Base-by-base conservation (phyloP, 2,329 filamentous ascomycete genomes). In the Scedosporium dehoogii region DNA sequence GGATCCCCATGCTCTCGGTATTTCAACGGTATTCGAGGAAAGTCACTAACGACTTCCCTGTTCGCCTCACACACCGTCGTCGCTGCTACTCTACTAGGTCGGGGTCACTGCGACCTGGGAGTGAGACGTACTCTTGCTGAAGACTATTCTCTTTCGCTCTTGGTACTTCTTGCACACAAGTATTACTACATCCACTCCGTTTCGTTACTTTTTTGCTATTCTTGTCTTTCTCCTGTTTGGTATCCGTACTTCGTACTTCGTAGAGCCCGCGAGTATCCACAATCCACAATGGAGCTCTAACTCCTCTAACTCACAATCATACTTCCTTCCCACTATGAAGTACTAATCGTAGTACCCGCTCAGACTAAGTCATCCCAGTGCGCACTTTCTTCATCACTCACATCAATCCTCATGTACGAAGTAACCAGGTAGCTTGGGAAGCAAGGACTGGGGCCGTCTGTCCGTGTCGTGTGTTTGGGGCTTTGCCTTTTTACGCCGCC, bases 1-100 rank as follows among this genome's bases (percentile, higher is more conserved):
- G 51, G 51, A 55, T 55, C 51, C 51, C 51, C 51, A 55, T 55
- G 51, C 51, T 55, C 51, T 55, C 51, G 51, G 51, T 23, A 55
- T 55, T 48, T 55, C 51, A 55, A 55, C 51, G 23, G 51, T 55
- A 27, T 55, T 55, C 51, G 51, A 55, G 21, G 1, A 29, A 55
- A 48, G 33, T 38, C 33, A 38, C 33, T 38, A 38, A 6, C 33
- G 33, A 38, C 33, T 38, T 38, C 33, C 33, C 33, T 38, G 33
- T 14, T 38, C 33, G 33, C 9, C 33, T 38, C 33, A 38, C 33
- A 38, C 33, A 38, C 33, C 33, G 33, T 38, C 33, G 33, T 38
- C 33, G 33, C 33, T 38, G 33, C 33, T 38, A 38, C 33, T 38
- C 33, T 38, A 38, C 33, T 38, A 38, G 33, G 33, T 10, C 33